Evolutionary conservation across 495 filamentous ascomycete genomes (phyloP).

Genomic region (Trichoderma reesei): DNA sequence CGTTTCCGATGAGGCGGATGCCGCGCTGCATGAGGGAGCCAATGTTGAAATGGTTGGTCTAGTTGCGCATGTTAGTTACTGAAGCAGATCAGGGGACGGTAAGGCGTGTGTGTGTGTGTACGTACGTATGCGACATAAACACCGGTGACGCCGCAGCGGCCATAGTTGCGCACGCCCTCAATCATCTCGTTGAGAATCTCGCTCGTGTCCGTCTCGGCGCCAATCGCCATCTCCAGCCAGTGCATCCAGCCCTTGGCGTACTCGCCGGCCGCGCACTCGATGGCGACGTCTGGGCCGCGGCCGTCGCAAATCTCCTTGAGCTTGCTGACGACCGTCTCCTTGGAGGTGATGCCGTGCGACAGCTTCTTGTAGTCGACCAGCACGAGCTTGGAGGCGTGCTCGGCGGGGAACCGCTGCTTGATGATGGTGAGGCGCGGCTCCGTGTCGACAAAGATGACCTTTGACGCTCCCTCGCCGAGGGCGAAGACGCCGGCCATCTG

Average conservation of each 20-base stretch:
- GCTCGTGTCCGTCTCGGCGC: slow-evolving; percentile 74
- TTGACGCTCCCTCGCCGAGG: slow-evolving; percentile 57
- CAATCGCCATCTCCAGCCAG: slow-evolving; percentile 63
- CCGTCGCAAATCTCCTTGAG: slow-evolving; percentile 63
- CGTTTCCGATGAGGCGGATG: slow-evolving; percentile 70
- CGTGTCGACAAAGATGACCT: slow-evolving; percentile 74
- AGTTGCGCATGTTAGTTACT: not conserved
- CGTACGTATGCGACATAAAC: slow-evolving; percentile 75
- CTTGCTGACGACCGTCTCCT: slow-evolving; percentile 53
- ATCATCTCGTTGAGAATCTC: slow-evolving; percentile 89
- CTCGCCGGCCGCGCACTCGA: slow-evolving; percentile 80
- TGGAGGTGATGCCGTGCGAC: slow-evolving; percentile 34
- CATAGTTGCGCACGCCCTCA: slow-evolving; percentile 62
- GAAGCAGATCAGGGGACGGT: no score
- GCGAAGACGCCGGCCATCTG: slow-evolving; percentile 71
- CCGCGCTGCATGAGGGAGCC: slow-evolving; percentile 82
- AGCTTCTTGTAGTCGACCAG: slow-evolving; percentile 38
- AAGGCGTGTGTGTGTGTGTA: not conserved
- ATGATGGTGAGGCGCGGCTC: slow-evolving; percentile 67
- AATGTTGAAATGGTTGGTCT: slow-evolving; percentile 64
- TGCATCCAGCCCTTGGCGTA: slow-evolving; percentile 78
- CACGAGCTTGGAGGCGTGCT: slow-evolving; percentile 29
- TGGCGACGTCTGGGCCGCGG: slow-evolving; percentile 61
- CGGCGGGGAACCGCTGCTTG: slow-evolving; percentile 46
- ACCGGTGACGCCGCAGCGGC: slow-evolving; percentile 67